phyloP scores from a whole-genome alignment of 345 rosid genomes.

The Trapa bicornis region DNA sequence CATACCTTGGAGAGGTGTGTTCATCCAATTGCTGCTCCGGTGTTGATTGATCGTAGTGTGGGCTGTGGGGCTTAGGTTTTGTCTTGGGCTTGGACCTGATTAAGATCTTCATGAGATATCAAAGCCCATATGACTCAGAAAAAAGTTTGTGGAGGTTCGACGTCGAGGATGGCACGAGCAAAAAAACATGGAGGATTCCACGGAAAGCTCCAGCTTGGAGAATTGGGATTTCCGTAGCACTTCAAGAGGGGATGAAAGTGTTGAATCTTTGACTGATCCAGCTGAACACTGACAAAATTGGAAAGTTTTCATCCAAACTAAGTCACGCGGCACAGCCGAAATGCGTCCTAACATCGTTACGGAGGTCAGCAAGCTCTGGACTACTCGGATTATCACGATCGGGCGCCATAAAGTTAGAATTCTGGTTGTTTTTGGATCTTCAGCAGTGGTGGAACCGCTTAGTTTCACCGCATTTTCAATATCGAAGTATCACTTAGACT shows the following conservation, averaged over 20 bases:
- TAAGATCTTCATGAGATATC: not conserved
- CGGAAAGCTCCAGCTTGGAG: not conserved
- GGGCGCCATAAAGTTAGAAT: no score
- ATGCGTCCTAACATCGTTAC: conserved; percentile 42
- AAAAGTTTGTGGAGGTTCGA: not conserved
- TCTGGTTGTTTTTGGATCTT: not conserved
- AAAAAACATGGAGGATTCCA: not conserved
- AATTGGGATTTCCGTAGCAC: not conserved
- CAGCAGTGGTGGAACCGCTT: not conserved
- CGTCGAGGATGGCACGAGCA: no score
- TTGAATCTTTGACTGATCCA: not conserved
- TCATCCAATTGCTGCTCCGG: no score
- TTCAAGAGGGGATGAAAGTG: not conserved
- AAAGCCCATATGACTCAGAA: not conserved
- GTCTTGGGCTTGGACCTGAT: no score
- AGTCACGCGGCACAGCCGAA: not conserved
- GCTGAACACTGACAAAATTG: not conserved
- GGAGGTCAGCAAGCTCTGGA: conserved; percentile 24
- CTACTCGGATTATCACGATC: not conserved
- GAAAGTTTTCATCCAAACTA: no score
- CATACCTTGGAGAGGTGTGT: no score
- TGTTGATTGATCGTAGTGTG: no score
- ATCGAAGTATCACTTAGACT: not conserved
- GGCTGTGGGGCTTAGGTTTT: no score
- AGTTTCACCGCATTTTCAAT: not conserved